phyloP scores from a whole-genome alignment of 495 filamentous ascomycete species.

The Penicillium flavigenum region DNA sequence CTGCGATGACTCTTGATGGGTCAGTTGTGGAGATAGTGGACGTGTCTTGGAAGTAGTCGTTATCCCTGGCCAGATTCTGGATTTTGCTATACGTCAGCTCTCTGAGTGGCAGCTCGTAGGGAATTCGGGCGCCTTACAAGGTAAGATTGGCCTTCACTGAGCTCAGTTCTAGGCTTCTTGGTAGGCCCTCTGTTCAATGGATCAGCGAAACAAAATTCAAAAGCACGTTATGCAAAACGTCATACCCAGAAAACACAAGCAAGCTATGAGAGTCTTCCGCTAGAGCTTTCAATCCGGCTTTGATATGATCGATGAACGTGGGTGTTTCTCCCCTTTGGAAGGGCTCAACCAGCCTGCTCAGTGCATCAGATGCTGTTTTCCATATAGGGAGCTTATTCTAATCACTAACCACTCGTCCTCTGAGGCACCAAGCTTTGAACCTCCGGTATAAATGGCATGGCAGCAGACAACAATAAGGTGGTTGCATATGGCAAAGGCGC shows the following conservation, averaged over 20 bases:
- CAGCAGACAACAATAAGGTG: conserved; percentile 76
- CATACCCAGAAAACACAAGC: conserved; percentile 70
- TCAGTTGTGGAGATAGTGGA: conserved; percentile 14
- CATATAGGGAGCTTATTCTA: background rate
- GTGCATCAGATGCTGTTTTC: background rate
- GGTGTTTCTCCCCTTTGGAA: conserved; percentile 73
- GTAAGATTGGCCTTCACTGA: conserved; percentile 70
- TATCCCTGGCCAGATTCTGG: conserved; percentile 50
- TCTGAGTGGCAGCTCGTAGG: background rate
- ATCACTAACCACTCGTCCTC: conserved; percentile 65
- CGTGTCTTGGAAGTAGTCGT: conserved; percentile 34
- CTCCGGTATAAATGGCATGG: conserved; percentile 75
- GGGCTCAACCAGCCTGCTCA: conserved; percentile 53
- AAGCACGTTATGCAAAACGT: background rate
- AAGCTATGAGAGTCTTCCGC: conserved; percentile 40
- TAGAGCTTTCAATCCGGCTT: conserved; percentile 56
- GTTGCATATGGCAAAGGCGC: conserved; percentile 7
- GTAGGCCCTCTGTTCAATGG: conserved; percentile 58
- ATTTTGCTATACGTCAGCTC: conserved; percentile 6
- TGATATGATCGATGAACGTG: conserved; percentile 70
- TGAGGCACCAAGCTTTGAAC: conserved; percentile 52
- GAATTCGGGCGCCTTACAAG: conserved; percentile 32
- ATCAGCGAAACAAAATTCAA: background rate
- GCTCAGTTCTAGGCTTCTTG: conserved; percentile 46
- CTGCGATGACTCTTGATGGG: conserved; percentile 44